phyloP scores from a whole-genome alignment of 352 stramenopile species.

The Phytophthora palmivora region DNA sequence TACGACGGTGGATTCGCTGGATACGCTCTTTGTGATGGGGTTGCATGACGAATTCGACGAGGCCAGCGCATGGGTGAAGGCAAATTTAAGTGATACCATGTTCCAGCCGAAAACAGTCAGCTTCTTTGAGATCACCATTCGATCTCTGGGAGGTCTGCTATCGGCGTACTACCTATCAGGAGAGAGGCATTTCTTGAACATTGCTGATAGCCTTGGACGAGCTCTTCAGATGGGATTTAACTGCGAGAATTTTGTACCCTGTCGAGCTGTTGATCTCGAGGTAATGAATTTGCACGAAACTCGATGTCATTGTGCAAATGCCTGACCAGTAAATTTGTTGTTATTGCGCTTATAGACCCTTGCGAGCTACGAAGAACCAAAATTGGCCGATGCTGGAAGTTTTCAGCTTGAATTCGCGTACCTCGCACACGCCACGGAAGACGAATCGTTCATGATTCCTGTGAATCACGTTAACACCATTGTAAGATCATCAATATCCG shows the following conservation, averaged over 20 bases:
- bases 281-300: slow-evolving; percentile 20
- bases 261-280: slow-evolving; percentile 45
- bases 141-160: slow-evolving; percentile 61
- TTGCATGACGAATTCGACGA: slow-evolving; percentile 71
- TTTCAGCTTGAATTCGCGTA: slow-evolving; percentile 81
- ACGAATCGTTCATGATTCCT: slow-evolving; percentile 42
- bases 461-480: slow-evolving; percentile 54
- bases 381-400: slow-evolving; percentile 53
- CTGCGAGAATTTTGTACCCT: slow-evolving; percentile 46
- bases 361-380: slow-evolving; percentile 22
- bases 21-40: slow-evolving; percentile 74
- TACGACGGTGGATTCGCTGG: slow-evolving; percentile 68
- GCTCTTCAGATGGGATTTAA: slow-evolving; percentile 44
- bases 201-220: slow-evolving; percentile 47
- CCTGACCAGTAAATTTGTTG: slow-evolving; percentile 6
- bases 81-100: slow-evolving; percentile 47
- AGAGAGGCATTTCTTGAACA: slow-evolving; percentile 51
- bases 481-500: slow-evolving; percentile 12
- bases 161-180: slow-evolving; percentile 63
- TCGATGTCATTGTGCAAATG: background rate
- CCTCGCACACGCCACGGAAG: slow-evolving; percentile 43
- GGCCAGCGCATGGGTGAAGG: slow-evolving; percentile 59
- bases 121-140: slow-evolving; percentile 72
- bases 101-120: slow-evolving; percentile 48
- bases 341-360: slow-evolving; percentile 10